Evolutionary conservation across 306 rosid species (phyloP), one percentile per base, ranked within the genome.

Genomic region (Benincasa hispida): DNA sequence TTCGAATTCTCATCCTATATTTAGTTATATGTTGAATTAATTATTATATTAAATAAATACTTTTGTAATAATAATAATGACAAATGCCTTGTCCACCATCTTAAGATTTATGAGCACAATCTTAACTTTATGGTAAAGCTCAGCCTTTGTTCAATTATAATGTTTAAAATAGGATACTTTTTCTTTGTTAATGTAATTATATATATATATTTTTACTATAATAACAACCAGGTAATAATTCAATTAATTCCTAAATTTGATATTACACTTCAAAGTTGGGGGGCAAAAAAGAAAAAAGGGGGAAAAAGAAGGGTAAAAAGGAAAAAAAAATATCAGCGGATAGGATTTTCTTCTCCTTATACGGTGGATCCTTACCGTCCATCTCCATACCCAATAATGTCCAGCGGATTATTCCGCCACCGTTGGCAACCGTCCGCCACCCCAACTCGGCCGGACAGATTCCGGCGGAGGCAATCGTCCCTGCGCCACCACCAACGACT

Each of bases 401-500:
- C 35, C 39, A 28, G 39, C 41, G 76, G 37, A 15, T 72, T 72
- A 74, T 63, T 69, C 47, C 42, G 57, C 79, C 35, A 83, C 85
- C 78, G 89, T 6, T 56, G 83, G 76, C 72, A 27, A 50, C 63
- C 41, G 28, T 74, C 54, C 56, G 56, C 47, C 2, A 85, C 74
- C 58, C 67, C 67, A 37, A 84, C 65, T 32, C 22, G 25, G 15
- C 41, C 59, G 77, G 25, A 81, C 54, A 58, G 81, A 51, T 11
- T 84, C 87, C 30, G 72, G 74, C 32, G 82, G 79, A 73, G 79
- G 72, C 77, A 88, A 45, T 32, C 76, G 87, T 13, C 84, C 85
- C 76, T 86, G 92, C 18, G 83, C 77, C 69, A 82, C 70, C 74
- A 88, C 32, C 59, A 91, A 35, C 3, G 94, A 81, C 60, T 83